Evolutionary conservation across 495 filamentous ascomycete species (phyloP).

Genomic region (Pyrenopolyporus hunteri): DNA sequence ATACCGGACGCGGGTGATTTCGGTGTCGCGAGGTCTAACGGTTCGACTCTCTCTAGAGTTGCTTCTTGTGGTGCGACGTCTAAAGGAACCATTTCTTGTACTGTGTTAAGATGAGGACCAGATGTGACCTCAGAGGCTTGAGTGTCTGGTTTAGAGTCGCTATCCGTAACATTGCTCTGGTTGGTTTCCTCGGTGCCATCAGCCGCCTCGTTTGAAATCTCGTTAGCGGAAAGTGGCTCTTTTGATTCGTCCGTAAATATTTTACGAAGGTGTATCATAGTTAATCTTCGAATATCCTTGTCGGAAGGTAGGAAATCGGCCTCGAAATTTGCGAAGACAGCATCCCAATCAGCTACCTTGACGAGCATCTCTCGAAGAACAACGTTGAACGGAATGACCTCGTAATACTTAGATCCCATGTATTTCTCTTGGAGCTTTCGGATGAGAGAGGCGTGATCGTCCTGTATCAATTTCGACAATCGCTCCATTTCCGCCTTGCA

Average conservation of each 20-base stretch:
- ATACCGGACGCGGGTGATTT: constrained; percentile 32
- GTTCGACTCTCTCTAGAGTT: constrained; percentile 63
- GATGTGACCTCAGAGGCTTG: constrained; percentile 29
- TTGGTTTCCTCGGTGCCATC: constrained; percentile 51
- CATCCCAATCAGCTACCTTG: constrained; percentile 93
- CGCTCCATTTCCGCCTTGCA: constrained; percentile 82
- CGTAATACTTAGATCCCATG: constrained; percentile 91
- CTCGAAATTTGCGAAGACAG: constrained; percentile 86
- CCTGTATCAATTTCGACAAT: constrained; percentile 74
- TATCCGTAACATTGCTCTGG: constrained; percentile 43
- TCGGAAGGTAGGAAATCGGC: constrained; percentile 94
- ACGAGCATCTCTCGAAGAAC: constrained; percentile 89
- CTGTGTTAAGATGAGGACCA: constrained; percentile 20
- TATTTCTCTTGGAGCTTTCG: constrained; percentile 87
- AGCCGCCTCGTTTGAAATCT: constrained; percentile 50
- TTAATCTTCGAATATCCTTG: constrained; percentile 92
- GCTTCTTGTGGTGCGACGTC: constrained; percentile 30
- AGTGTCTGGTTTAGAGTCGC: constrained; percentile 35
- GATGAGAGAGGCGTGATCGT: constrained; percentile 75
- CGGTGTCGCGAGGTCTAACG: constrained; percentile 74
- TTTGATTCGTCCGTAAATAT: constrained; percentile 89
- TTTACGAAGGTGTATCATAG: constrained; percentile 89
- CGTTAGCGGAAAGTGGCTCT: constrained; percentile 69
- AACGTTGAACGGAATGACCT: constrained; percentile 89
- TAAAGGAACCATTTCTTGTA: constrained; percentile 25